Evolutionary conservation across 176 grass and related monocot species (phyloP).

Genomic region (Rhynchospora tenuis): DNA sequence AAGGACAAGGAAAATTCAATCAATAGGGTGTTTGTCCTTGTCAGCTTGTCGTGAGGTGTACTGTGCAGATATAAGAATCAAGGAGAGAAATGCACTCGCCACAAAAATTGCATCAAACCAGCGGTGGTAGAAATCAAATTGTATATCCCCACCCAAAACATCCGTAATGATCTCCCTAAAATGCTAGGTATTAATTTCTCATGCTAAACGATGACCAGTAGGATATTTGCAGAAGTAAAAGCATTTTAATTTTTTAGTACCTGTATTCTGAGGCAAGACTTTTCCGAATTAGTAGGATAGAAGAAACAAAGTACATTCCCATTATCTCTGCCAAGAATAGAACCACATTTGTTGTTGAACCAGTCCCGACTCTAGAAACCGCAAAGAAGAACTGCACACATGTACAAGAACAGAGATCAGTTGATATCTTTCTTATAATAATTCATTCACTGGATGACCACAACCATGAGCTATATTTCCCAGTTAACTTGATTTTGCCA

Average conservation of each 20-base stretch:
- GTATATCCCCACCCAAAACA: constrained; percentile 93
- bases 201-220: background rate
- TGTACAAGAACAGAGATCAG: background rate
- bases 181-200: background rate
- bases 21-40: constrained; percentile 98
- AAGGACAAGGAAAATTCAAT: constrained; percentile 41
- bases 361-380: constrained; percentile 93
- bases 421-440: background rate
- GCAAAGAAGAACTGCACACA: constrained; percentile 82
- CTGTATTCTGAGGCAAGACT: constrained; percentile 95
- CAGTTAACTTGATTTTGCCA: background rate
- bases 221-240: background rate
- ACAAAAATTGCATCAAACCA: constrained; percentile 99
- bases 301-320: constrained; percentile 99
- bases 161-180: constrained; percentile 94
- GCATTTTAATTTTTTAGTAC: constrained; percentile 27
- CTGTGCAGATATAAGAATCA: constrained; percentile 78
- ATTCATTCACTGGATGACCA: background rate
- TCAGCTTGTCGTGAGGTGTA: constrained; percentile 76
- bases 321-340: constrained; percentile 99
- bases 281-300: constrained; percentile 99
- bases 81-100: constrained; percentile 61
- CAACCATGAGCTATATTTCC: background rate
- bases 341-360: constrained; percentile 81
- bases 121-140: constrained; percentile 99